phyloP scores from a whole-genome alignment of 306 rosid species.

The Quercus mongolica region DNA sequence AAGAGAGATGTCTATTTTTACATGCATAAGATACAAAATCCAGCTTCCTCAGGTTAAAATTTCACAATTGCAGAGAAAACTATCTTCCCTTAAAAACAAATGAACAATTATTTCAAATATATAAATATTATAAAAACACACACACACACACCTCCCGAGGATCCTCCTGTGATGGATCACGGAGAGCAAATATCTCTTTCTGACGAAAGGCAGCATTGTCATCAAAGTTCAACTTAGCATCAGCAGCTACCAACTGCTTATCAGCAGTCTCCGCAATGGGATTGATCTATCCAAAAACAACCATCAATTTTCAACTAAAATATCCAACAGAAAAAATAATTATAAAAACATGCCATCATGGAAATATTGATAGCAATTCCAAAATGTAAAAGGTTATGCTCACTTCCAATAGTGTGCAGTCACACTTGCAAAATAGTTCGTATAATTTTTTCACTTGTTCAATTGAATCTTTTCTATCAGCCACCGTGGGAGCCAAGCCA shows the following conservation, averaged over 20 bases:
- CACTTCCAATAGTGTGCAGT: slow-evolving; percentile 98
- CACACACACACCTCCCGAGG: slow-evolving; percentile 78
- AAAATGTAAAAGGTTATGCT: slow-evolving; percentile 26
- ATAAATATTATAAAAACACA: not conserved
- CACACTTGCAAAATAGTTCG: slow-evolving; percentile 69
- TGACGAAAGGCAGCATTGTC: slow-evolving; percentile 94
- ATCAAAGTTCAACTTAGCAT: slow-evolving; percentile 97
- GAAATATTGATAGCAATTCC: not conserved
- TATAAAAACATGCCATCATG: slow-evolving; percentile 8
- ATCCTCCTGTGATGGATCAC: slow-evolving; percentile 98
- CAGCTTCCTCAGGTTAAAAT: not conserved
- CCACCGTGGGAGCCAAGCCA: slow-evolving; percentile 85
- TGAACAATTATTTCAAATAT: not conserved
- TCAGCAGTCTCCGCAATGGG: slow-evolving; percentile 97
- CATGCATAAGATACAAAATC: not conserved
- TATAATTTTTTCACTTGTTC: slow-evolving; percentile 99
- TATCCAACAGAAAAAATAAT: slow-evolving; percentile 1
- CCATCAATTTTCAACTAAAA: slow-evolving; percentile 10
- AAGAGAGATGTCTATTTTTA: not conserved
- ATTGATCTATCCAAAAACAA: slow-evolving; percentile 63
- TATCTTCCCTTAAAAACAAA: slow-evolving; percentile 5
- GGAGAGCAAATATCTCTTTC: slow-evolving; percentile 82
- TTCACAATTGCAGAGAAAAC: not conserved
- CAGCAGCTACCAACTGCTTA: slow-evolving; percentile 95
- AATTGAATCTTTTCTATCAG: slow-evolving; percentile 68